Conservation (phyloP, 2,329 filamentous ascomycete species). For the Penicillium sp. region DNA sequence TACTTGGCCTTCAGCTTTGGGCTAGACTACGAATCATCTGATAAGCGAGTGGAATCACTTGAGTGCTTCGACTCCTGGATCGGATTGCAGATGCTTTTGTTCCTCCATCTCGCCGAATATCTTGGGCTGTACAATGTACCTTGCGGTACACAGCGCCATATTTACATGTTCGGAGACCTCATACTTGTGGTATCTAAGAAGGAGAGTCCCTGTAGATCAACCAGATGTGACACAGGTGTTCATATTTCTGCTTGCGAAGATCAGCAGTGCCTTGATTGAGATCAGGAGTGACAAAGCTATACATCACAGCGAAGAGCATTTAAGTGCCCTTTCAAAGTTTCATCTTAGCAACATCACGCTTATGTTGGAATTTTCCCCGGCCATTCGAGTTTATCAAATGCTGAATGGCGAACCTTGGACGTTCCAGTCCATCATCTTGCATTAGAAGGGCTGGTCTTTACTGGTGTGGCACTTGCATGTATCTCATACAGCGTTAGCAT, state of each 20-base stretch:
- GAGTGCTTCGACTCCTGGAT: neutral
- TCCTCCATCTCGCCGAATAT: neutral
- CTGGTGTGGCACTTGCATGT: conserved; percentile 14
- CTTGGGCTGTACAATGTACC: neutral
- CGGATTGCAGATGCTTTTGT: neutral
- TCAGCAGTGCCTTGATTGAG: neutral
- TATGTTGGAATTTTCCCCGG: neutral
- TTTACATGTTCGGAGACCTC: neutral
- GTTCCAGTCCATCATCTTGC: neutral
- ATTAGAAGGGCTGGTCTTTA: conserved; percentile 7
- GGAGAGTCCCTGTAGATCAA: neutral
- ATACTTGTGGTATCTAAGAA: neutral
- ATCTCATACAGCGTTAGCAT: conserved; percentile 20
- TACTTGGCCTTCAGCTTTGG: neutral
- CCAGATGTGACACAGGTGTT: neutral
- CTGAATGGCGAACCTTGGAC: neutral
- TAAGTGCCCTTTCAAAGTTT: neutral
- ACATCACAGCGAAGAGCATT: neutral
- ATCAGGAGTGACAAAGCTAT: neutral
- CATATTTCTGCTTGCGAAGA: neutral
- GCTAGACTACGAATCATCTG: neutral
- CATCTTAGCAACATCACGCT: neutral
- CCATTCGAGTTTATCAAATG: neutral
- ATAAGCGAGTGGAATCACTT: neutral
- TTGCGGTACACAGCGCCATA: neutral